Evolutionary conservation across 805 yeast species (phyloP), one percentile per base, ranked within the genome.

Genomic region (Pichia heedii): DNA sequence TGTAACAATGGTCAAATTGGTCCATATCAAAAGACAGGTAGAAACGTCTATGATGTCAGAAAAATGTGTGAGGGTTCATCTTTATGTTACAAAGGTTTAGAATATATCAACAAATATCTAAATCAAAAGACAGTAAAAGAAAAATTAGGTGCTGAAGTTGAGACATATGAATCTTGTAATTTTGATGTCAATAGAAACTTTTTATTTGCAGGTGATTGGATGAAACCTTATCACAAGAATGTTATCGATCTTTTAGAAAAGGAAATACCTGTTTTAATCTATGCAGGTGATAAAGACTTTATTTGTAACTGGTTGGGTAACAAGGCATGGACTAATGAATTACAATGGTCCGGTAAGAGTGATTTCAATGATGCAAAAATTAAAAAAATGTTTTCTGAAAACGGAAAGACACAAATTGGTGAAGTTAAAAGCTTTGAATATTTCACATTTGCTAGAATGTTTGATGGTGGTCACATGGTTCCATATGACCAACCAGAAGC

Each of bases 251-350:
- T 80, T 49, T 71, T 87, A 54, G 81, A 84, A 55, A 62, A 71
- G 45, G 81, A 76, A 22, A 57, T 86, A 38, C 95, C 96, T 18
- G 89, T 87, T 5, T 73, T 88, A 56, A 76, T 86, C 48, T 88
- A 87, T 54, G 96, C 96, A n/a, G 96, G 96, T 57, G 95, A 87
- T 62, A 84, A 87, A 64, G 96, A 87, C 63, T 87, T 74, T 63
- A 86, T 87, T 57, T 87, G 96, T 66, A 87, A 87, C 68, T 87
- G 96, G 93, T 70, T 87, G 51, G 96, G 96, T 52, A 84, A 86
- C 66, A 77, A 76, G 52, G 93, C 84, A 13, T 86, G 95, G 93
- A 67, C 88, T 15, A 73, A 82, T 57, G 70, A 63, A 49, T 67
- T 85, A 49, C 74, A 70, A 48, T 85, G 93, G 90, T 62, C 73